These are phyloP conservation scores for Hypomyces perniciosus DNA, from an alignment of 2,329 filamentous ascomycete species.

Conservation along the genomic window DNA sequence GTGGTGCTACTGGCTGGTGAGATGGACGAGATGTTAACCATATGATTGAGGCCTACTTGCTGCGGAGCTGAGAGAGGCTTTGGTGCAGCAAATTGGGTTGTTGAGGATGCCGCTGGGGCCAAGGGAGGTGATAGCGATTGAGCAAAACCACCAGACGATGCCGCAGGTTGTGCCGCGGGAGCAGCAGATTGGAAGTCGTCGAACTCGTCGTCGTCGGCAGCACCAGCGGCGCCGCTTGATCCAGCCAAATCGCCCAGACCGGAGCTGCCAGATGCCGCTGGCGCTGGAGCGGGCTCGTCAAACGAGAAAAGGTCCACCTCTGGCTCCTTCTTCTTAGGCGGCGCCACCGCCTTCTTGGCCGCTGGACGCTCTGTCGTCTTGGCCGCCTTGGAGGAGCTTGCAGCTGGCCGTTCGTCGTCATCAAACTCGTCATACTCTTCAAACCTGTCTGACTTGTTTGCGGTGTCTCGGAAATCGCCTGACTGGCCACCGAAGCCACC, in stretches of 20 bases:
- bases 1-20: conserved; percentile 62
- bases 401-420: conserved; percentile 53
- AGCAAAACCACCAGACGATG: conserved; percentile 29
- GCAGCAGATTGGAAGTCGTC: conserved; percentile 94
- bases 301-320: conserved; percentile 91
- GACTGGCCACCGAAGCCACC: conserved; percentile 78
- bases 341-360: conserved; percentile 42
- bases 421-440: conserved; percentile 98
- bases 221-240: conserved; percentile 18
- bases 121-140: conserved; percentile 43
- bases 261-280: conserved; percentile 41
- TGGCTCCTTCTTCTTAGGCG: conserved; percentile 77
- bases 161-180: conserved; percentile 45
- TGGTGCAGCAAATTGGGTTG: conserved; percentile 69
- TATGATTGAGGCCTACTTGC: conserved; percentile 70
- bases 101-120: conserved; percentile 41
- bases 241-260: conserved; percentile 41
- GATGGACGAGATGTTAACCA: conserved; percentile 74
- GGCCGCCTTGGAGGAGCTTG: conserved; percentile 42
- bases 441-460: conserved; percentile 64
- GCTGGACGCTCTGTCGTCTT: conserved; percentile 28
- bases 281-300: conserved; percentile 59
- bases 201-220: conserved; percentile 74
- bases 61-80: conserved; percentile 81
- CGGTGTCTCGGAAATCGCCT: conserved; percentile 63